These are phyloP conservation scores for Metschnikowia reukaufii DNA, from an alignment of 805 yeast species.

Conservation along the genomic window DNA sequence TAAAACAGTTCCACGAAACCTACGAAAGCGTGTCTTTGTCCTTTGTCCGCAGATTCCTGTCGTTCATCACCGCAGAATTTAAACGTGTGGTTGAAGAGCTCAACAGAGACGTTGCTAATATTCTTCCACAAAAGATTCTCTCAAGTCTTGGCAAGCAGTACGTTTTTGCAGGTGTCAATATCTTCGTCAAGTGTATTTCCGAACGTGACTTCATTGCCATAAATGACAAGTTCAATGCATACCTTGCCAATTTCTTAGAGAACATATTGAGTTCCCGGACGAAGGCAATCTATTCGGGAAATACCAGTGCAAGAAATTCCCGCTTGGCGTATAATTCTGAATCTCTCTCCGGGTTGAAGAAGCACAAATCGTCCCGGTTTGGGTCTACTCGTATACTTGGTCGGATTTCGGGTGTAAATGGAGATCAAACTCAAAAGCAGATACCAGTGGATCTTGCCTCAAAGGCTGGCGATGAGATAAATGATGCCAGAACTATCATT, in stretches of 20 bases:
- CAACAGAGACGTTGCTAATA: constrained; percentile 26
- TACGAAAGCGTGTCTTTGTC: constrained; percentile 56
- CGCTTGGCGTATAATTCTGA: constrained; percentile 13
- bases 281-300: constrained; percentile 12
- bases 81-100: constrained; percentile 42
- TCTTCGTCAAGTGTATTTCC: constrained; percentile 58
- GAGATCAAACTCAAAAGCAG: constrained; percentile 9
- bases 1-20: constrained; percentile 59
- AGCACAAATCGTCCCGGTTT: constrained; percentile 17
- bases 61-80: constrained; percentile 37
- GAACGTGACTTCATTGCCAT: constrained; percentile 47
- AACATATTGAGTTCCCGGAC: constrained; percentile 24
- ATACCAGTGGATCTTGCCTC: constrained; percentile 8
- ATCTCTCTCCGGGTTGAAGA: constrained; percentile 11
- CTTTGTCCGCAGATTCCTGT: constrained; percentile 49
- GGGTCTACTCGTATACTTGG: constrained; percentile 21
- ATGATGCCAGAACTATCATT: constrained; percentile 34
- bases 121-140: constrained; percentile 25
- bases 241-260: constrained; percentile 30
- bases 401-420: constrained; percentile 8
- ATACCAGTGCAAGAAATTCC: constrained; percentile 9
- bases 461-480: constrained; percentile 23
- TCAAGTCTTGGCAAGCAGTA: constrained; percentile 29
- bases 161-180: constrained; percentile 35
- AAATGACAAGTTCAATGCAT: constrained; percentile 39